Conservation (phyloP, 1,284 basidiomycete genomes). For the Austroboletus rostrupii region DNA sequence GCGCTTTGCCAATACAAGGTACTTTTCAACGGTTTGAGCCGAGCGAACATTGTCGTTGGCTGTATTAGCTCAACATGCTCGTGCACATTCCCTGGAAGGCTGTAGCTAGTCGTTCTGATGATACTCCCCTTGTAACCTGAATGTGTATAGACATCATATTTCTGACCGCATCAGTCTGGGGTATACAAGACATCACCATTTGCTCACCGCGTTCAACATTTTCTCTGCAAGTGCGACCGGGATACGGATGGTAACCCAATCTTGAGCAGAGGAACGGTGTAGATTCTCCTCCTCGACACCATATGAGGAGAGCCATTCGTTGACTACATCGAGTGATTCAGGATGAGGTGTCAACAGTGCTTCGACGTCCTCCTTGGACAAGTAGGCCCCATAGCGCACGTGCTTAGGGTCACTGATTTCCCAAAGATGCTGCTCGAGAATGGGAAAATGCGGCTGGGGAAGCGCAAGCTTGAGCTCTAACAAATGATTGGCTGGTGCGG, state of each 20-base stretch:
- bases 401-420: constrained; percentile 66
- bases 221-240: constrained; percentile 60
- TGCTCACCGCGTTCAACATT: constrained; percentile 62
- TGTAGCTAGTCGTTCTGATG: constrained; percentile 68
- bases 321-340: constrained; percentile 50
- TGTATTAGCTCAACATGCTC: constrained; percentile 67
- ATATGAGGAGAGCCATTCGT: constrained; percentile 58
- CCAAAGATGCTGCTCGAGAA: constrained; percentile 58
- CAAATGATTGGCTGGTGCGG: constrained; percentile 12
- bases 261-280: constrained; percentile 56
- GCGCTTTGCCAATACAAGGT: constrained; percentile 37
- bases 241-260: constrained; percentile 63
- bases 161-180: constrained; percentile 33
- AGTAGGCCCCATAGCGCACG: constrained; percentile 61
- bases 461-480: constrained; percentile 37
- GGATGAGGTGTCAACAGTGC: constrained; percentile 54
- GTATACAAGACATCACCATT: background rate
- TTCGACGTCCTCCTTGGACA: constrained; percentile 63
- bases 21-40: constrained; percentile 43
- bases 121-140: constrained; percentile 46
- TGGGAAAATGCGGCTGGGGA: constrained; percentile 57
- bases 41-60: constrained; percentile 70
- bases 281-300: constrained; percentile 47
- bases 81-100: constrained; percentile 58
- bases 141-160: constrained; percentile 62